A percentile compares a stretch with the other conserved stretches of the same genome.
Conservation (phyloP, 306 rosid species). For the Erythrophleum fordii region DNA sequence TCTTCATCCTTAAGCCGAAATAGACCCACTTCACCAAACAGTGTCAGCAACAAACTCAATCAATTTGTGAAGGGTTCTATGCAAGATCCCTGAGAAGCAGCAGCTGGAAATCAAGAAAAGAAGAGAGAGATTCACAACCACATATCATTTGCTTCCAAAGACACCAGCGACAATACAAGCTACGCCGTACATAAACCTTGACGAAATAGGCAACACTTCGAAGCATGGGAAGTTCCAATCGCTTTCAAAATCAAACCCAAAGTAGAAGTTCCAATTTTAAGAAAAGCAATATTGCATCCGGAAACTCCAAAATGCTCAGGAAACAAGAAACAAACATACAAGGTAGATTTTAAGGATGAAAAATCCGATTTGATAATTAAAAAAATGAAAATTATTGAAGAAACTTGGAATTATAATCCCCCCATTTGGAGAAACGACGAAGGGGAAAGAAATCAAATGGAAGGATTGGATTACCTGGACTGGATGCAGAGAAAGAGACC, state of each 20-base stretch:
- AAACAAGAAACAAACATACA: neutral
- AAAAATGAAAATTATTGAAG: neutral
- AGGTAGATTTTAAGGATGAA: neutral
- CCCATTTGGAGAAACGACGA: neutral
- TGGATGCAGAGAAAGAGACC: constrained; percentile 2
- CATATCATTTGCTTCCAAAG: neutral
- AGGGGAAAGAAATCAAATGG: neutral
- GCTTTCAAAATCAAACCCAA: neutral
- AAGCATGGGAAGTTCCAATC: constrained; percentile 29
- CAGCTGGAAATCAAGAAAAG: neutral
- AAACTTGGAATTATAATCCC: neutral
- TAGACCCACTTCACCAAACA: constrained; percentile 41
- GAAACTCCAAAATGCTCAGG: constrained; percentile 1
- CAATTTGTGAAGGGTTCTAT: constrained; percentile 9
- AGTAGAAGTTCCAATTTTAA: neutral
- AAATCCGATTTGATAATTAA: constrained; percentile 22
- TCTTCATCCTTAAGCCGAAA: constrained; percentile 67
- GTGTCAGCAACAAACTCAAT: constrained; percentile 30
- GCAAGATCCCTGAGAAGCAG: constrained; percentile 42
- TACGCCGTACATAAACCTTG: neutral
- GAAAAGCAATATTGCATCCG: neutral
- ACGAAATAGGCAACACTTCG: neutral
- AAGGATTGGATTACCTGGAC: constrained; percentile 27
- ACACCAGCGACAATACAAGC: neutral
- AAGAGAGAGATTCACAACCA: constrained; percentile 18